Evolutionary conservation across 2,329 filamentous ascomycete genomes (phyloP).

Genomic region (Colletotrichum sp.): DNA sequence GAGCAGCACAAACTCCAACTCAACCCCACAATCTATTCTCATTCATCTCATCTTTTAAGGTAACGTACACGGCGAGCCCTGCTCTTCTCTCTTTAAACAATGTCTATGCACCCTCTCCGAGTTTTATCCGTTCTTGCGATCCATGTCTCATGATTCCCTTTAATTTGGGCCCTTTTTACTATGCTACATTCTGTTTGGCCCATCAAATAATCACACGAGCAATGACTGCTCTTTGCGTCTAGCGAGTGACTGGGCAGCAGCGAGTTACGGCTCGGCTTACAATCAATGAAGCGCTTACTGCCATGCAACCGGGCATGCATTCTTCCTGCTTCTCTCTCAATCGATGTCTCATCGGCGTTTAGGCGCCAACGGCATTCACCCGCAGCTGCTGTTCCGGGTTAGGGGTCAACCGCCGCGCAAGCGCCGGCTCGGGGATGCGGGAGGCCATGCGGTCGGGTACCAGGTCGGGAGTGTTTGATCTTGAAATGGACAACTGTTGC

Average conservation of each 20-base stretch:
- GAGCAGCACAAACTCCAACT: neutral
- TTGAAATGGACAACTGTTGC: conserved; percentile 15
- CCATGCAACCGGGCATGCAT: neutral
- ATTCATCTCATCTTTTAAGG: neutral
- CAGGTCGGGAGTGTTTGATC: conserved; percentile 57
- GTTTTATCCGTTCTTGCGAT: neutral
- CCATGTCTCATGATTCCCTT: neutral
- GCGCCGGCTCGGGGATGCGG: conserved; percentile 54
- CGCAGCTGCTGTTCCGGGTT: conserved; percentile 49
- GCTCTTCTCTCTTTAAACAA: neutral
- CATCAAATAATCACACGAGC: neutral
- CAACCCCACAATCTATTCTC: neutral
- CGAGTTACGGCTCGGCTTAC: neutral
- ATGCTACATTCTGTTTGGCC: conserved; percentile 1
- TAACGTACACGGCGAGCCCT: neutral
- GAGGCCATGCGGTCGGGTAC: conserved; percentile 67
- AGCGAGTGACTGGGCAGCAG: neutral
- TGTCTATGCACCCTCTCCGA: neutral
- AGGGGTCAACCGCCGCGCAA: conserved; percentile 50
- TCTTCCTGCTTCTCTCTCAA: neutral
- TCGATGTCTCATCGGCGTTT: neutral
- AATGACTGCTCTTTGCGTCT: neutral
- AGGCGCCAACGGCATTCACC: conserved; percentile 29
- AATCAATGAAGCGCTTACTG: neutral
- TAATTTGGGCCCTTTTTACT: neutral